Conservation (phyloP, 2,329 filamentous ascomycete genomes). For the Fusarium compactum region DNA sequence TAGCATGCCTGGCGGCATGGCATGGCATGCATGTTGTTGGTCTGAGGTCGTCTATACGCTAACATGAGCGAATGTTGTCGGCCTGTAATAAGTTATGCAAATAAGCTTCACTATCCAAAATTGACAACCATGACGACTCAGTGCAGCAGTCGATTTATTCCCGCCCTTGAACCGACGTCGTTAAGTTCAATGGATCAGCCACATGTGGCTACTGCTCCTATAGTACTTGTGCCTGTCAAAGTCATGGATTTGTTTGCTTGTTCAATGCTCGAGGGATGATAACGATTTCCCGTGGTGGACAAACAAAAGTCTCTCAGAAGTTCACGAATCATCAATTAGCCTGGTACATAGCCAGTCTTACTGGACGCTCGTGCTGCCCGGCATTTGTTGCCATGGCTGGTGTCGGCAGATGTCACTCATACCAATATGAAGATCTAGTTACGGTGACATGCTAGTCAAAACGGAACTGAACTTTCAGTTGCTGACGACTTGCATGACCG, state of each 20-base stretch:
- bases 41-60: slow-evolving; percentile 10
- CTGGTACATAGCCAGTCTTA: slow-evolving; percentile 1
- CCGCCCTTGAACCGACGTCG: slow-evolving; percentile 10
- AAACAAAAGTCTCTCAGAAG: not conserved
- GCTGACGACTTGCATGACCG: slow-evolving; percentile 13
- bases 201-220: not conserved
- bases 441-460: slow-evolving; percentile 6
- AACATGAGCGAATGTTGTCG: slow-evolving; percentile 3
- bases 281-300: not conserved
- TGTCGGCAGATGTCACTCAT: slow-evolving; percentile 20
- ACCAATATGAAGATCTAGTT: not conserved
- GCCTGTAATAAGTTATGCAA: not conserved
- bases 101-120: not conserved
- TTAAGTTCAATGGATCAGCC: slow-evolving; percentile 10
- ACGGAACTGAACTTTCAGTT: slow-evolving; percentile 10
- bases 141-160: slow-evolving; percentile 10
- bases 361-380: not conserved
- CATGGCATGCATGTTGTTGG: slow-evolving; percentile 16
- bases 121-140: slow-evolving; percentile 5
- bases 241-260: too few relatives aligned
- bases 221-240: not conserved
- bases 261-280: not conserved
- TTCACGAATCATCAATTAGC: slow-evolving; percentile 2
- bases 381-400: slow-evolving; percentile 18
- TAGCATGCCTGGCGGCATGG: not conserved